phyloP scores from a whole-genome alignment of 192 early-diverging fungal genomes.

The Umbelopsis sp. region DNA sequence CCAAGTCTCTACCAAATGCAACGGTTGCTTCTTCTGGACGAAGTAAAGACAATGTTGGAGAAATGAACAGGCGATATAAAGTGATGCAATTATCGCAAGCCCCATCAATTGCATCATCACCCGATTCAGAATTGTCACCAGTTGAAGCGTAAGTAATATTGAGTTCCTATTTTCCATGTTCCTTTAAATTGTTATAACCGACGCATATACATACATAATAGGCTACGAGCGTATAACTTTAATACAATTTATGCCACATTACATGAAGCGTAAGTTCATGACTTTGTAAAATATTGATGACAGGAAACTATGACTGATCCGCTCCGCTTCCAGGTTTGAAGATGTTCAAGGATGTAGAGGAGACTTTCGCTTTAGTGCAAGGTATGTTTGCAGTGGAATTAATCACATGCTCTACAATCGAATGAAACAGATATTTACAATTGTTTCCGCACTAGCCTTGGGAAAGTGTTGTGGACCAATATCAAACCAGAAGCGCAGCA shows the following conservation, averaged over 20 bases:
- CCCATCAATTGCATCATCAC: background rate
- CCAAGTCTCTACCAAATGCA: background rate
- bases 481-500: conserved; percentile 19
- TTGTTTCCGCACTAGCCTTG: conserved; percentile 30
- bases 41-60: background rate
- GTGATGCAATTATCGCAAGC: background rate
- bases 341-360: conserved; percentile 34
- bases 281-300: background rate
- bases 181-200: background rate
- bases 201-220: background rate
- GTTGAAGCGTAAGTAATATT: conserved; percentile 2
- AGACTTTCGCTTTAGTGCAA: conserved; percentile 36
- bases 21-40: background rate
- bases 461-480: conserved; percentile 42
- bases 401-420: background rate
- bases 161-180: background rate
- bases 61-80: background rate
- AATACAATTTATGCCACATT: conserved; percentile 23
- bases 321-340: conserved; percentile 23
- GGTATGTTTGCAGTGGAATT: conserved; percentile 18
- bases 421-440: background rate
- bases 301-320: background rate
- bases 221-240: conserved; percentile 38
- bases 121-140: background rate
- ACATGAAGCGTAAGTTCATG: conserved; percentile 27